These are phyloP conservation scores for Corchorus olitorius DNA, from an alignment of 345 rosid genomes.

Conservation along the genomic window DNA sequence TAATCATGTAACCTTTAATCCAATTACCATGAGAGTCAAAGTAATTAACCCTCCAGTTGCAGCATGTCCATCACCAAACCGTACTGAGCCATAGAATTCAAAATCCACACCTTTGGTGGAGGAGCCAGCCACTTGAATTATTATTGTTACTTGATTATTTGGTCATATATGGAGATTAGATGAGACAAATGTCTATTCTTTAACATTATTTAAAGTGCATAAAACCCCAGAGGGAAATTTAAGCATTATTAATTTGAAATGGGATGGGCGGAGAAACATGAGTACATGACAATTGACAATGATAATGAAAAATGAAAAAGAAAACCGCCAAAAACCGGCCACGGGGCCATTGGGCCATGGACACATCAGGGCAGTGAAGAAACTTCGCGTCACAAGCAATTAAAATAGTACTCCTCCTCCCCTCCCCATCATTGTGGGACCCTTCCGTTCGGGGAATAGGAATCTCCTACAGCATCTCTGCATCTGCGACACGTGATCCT, in stretches of 20 bases:
- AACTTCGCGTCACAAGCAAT: conserved; percentile 7
- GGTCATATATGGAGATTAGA: background rate
- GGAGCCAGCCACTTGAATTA: no score
- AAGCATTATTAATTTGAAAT: background rate
- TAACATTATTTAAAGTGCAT: background rate
- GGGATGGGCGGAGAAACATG: background rate
- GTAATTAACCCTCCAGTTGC: no score
- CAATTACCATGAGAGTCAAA: no score
- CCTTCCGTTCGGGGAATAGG: background rate
- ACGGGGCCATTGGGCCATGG: background rate
- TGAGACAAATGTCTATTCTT: background rate
- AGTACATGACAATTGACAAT: background rate
- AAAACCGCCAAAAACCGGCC: conserved; percentile 3
- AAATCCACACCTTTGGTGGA: no score
- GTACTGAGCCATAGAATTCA: no score
- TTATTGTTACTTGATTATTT: no score
- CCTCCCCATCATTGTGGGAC: background rate
- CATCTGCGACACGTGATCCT: background rate
- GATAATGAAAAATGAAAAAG: background rate
- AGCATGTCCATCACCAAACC: no score
- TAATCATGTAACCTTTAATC: no score
- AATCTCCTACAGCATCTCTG: background rate
- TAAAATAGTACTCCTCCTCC: background rate
- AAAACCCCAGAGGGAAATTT: background rate
- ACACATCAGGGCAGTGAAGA: conserved; percentile 3